phyloP scores from a whole-genome alignment of 495 filamentous ascomycete genomes.

The Hyaloscypha finlandica region DNA sequence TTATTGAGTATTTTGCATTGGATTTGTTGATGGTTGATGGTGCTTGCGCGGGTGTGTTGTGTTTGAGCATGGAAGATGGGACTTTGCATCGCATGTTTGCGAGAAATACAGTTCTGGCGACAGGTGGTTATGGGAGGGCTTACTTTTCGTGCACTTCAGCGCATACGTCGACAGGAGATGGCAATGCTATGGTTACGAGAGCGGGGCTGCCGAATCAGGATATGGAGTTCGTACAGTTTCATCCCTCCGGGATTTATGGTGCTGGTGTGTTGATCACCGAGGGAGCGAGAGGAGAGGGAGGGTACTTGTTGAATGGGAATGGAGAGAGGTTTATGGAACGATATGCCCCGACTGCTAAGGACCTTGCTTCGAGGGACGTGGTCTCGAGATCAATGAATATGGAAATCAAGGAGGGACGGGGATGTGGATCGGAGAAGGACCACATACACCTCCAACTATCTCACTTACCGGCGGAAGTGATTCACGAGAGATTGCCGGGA shows the following conservation, averaged over 20 bases:
- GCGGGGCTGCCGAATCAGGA: slow-evolving; percentile 34
- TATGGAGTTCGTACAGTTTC: slow-evolving; percentile 36
- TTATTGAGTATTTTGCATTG: slow-evolving; percentile 33
- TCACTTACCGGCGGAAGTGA: slow-evolving; percentile 27
- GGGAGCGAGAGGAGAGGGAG: slow-evolving; percentile 32
- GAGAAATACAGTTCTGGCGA: slow-evolving; percentile 30
- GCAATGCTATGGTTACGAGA: slow-evolving; percentile 32
- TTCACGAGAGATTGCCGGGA: slow-evolving; percentile 29
- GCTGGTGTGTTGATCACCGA: slow-evolving; percentile 32
- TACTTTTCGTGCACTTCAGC: slow-evolving; percentile 32
- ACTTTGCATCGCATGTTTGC: slow-evolving; percentile 34
- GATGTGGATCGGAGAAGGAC: slow-evolving; percentile 30
- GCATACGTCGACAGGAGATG: slow-evolving; percentile 31
- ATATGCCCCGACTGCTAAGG: slow-evolving; percentile 33
- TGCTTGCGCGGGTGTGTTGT: slow-evolving; percentile 26
- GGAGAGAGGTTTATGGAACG: slow-evolving; percentile 34
- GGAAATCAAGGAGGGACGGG: slow-evolving; percentile 32
- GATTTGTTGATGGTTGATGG: slow-evolving; percentile 33
- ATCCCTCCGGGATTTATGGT: slow-evolving; percentile 33
- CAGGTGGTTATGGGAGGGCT: slow-evolving; percentile 29
- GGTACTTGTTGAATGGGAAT: slow-evolving; percentile 29
- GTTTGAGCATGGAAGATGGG: slow-evolving; percentile 31
- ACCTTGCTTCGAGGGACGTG: slow-evolving; percentile 30
- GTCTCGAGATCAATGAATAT: slow-evolving; percentile 32
- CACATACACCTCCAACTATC: slow-evolving; percentile 34